A percentile compares a stretch with the other conserved stretches of the same genome.
These are phyloP conservation scores for Aspergillus taichungensis DNA, from an alignment of 495 filamentous ascomycete species.

Conservation along the genomic window DNA sequence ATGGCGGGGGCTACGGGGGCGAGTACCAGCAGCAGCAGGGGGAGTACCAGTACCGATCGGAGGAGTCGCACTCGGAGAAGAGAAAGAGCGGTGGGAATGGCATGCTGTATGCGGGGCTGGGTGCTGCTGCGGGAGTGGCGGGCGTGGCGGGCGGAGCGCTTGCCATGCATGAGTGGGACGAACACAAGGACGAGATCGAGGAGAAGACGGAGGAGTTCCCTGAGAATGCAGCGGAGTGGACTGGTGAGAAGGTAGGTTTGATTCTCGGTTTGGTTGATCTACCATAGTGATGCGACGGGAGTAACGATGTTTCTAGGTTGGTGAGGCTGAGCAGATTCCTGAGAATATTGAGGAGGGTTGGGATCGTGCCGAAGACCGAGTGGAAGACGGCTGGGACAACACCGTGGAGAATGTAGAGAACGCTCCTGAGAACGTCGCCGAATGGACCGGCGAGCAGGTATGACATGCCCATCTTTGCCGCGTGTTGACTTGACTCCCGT, in stretches of 20 bases:
- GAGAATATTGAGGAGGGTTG: conserved; percentile 20
- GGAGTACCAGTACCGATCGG: conserved; percentile 1
- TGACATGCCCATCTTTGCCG: no score
- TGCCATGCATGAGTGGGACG: conserved; percentile 34
- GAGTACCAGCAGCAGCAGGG: conserved; percentile 1
- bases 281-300: no score
- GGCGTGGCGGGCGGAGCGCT: conserved; percentile 46
- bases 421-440: conserved; percentile 28
- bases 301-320: conserved; percentile 13
- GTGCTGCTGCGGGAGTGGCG: conserved; percentile 40
- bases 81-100: conserved; percentile 24
- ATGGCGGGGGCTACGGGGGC: conserved; percentile 8
- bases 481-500: no score
- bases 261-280: no score
- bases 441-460: conserved; percentile 15
- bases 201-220: conserved; percentile 29
- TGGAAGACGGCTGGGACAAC: conserved; percentile 24
- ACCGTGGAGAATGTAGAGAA: conserved; percentile 24
- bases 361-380: conserved; percentile 16
- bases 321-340: conserved; percentile 27
- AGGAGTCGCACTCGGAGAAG: conserved; percentile 26
- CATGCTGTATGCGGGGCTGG: conserved; percentile 38
- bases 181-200: conserved; percentile 22
- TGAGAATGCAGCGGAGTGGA: conserved; percentile 31
- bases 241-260: conserved; percentile 24